Conservation (phyloP, 2,329 filamentous ascomycete genomes). For the Neofusicoccum parvum region DNA sequence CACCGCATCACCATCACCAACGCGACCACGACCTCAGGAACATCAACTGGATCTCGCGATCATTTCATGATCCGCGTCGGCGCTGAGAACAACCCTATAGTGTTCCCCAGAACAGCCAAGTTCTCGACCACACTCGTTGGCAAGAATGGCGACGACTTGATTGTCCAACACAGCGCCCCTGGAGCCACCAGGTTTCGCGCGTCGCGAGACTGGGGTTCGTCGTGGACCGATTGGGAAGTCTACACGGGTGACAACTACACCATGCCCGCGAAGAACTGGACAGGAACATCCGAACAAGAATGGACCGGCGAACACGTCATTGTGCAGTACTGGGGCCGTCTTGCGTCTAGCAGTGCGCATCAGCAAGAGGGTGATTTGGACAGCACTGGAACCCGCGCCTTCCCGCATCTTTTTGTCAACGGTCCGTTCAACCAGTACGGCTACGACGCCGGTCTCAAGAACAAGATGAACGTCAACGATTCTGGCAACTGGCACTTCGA, state of each 20-base stretch:
- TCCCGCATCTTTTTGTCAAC: conserved; percentile 63
- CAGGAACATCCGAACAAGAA: conserved; percentile 58
- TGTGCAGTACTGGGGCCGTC: conserved; percentile 64
- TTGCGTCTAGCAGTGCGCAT: conserved; percentile 62
- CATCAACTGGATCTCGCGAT: conserved; percentile 54
- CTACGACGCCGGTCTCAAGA: conserved; percentile 61
- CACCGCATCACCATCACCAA: conserved; percentile 62
- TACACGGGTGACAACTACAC: conserved; percentile 57
- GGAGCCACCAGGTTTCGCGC: conserved; percentile 66
- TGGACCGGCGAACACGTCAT: conserved; percentile 66
- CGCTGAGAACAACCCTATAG: conserved; percentile 59
- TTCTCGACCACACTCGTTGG: conserved; percentile 59
- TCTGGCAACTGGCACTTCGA: conserved; percentile 60
- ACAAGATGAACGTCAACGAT: conserved; percentile 53
- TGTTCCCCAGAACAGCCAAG: conserved; percentile 59
- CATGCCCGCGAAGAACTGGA: conserved; percentile 56
- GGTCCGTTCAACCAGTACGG: conserved; percentile 66
- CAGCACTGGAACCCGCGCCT: conserved; percentile 28
- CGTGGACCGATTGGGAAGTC: conserved; percentile 60
- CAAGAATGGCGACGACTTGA: conserved; percentile 43
- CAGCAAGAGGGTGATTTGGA: conserved; percentile 61
- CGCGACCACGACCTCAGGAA: conserved; percentile 40
- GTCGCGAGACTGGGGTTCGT: conserved; percentile 62
- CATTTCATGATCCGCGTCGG: conserved; percentile 65
- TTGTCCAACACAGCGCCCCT: conserved; percentile 60